Evolutionary conservation across 176 grass and related monocot genomes (phyloP).

Genomic region (Rhipidocladum racemiflorum): DNA sequence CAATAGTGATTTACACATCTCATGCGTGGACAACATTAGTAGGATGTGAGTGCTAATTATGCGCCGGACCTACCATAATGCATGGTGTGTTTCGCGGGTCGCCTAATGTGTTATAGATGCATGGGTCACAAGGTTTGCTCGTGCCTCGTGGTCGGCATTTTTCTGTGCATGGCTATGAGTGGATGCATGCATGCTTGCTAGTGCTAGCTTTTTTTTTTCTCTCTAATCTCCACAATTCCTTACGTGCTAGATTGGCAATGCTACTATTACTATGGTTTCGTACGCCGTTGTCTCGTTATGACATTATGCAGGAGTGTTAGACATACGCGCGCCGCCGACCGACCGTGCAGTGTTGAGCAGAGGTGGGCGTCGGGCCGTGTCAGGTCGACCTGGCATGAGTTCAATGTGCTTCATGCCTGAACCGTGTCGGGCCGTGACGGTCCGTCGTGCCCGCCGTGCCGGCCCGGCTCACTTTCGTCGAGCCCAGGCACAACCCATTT

Average conservation of each 20-base stretch:
- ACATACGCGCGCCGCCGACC: no score
- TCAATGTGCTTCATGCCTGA: no score
- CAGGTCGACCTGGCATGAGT: no score
- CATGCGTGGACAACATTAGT: conserved; percentile 23
- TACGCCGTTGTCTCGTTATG: not conserved
- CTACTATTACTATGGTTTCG: not conserved
- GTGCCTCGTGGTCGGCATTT: conserved; percentile 10
- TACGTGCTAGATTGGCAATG: not conserved
- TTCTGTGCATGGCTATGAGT: conserved; percentile 34
- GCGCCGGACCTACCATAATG: conserved; percentile 24
- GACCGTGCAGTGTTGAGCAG: no score
- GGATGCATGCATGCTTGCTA: not conserved
- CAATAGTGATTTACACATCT: not conserved
- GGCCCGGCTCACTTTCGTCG: no score
- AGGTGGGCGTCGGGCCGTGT: no score
- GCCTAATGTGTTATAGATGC: conserved; percentile 1
- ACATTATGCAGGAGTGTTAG: not conserved
- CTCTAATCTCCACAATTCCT: not conserved
- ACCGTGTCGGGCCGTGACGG: no score
- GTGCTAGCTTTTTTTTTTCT: not conserved
- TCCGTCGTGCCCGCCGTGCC: no score
- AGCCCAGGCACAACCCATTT: no score
- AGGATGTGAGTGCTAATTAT: conserved; percentile 17
- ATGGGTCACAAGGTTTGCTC: not conserved
- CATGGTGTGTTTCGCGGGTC: not conserved